phyloP scores from a whole-genome alignment of 768 basidiomycete genomes.

The Mycena capillaripes region DNA sequence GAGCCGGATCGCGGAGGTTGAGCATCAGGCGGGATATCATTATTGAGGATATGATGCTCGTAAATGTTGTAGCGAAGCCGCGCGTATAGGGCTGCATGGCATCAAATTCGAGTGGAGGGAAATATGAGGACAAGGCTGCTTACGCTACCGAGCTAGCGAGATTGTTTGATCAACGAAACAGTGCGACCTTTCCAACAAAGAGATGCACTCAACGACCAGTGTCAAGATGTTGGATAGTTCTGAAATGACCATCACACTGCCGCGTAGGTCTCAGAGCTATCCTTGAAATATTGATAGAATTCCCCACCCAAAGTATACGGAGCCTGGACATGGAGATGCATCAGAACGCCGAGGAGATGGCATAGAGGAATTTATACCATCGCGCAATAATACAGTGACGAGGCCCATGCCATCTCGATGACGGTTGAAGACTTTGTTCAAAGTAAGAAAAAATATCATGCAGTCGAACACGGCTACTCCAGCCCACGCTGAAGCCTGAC shows the following conservation, averaged over 20 bases:
- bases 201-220: constrained; percentile 24
- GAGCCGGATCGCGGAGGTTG: constrained; percentile 28
- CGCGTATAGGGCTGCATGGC: constrained; percentile 13
- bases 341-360: neutral
- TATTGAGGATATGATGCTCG: constrained; percentile 27
- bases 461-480: constrained; percentile 30
- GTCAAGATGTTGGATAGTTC: constrained; percentile 30
- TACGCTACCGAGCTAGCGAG: constrained; percentile 30
- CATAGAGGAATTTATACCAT: constrained; percentile 1
- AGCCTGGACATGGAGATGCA: no score
- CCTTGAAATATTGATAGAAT: no score
- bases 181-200: neutral
- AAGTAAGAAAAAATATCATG: constrained; percentile 29
- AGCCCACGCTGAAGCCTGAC: constrained; percentile 25
- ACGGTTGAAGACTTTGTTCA: constrained; percentile 18
- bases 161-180: neutral
- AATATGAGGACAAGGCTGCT: neutral
- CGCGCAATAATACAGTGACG: constrained; percentile 25
- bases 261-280: no score
- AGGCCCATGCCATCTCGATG: neutral
- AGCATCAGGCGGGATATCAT: constrained; percentile 28
- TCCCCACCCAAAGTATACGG: constrained; percentile 32
- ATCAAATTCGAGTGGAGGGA: neutral
- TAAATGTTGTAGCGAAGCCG: constrained; percentile 28
- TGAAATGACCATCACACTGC: constrained; percentile 28